phyloP scores from a whole-genome alignment of 2,329 filamentous ascomycete genomes.

The Diplocarpon rosae region DNA sequence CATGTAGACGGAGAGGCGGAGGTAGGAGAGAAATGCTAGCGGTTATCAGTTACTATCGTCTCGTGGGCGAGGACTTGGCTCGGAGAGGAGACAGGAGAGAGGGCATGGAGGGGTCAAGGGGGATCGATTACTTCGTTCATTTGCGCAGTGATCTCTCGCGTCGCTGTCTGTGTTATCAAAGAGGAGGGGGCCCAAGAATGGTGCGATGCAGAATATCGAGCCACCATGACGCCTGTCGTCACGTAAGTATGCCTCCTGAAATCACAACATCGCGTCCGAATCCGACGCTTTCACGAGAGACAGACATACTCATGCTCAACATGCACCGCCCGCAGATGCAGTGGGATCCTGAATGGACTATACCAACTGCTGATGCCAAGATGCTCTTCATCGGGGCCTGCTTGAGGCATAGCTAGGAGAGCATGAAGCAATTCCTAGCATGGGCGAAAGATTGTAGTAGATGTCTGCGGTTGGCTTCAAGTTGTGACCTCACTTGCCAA shows the following conservation, averaged over 20 bases:
- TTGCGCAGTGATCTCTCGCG: constrained; percentile 45
- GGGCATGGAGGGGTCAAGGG: background rate
- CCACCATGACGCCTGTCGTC: constrained; percentile 13
- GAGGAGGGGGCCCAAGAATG: constrained; percentile 41
- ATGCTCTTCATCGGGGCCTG: constrained; percentile 15
- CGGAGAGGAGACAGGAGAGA: background rate
- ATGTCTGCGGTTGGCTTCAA: too few species aligned
- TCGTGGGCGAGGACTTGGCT: background rate
- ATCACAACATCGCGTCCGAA: too few species aligned
- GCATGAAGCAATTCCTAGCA: background rate
- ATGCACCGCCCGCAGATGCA: constrained; percentile 32
- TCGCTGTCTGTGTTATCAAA: constrained; percentile 59
- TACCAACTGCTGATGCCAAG: constrained; percentile 27
- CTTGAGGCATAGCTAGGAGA: constrained; percentile 7
- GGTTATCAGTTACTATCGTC: background rate
- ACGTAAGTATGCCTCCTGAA: too few species aligned
- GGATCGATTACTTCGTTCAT: constrained; percentile 31
- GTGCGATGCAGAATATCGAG: constrained; percentile 20
- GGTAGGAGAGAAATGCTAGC: constrained; percentile 19
- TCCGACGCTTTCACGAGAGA: background rate
- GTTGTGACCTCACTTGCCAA: too few species aligned
- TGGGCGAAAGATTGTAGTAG: background rate
- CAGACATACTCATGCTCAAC: constrained; percentile 12
- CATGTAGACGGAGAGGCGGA: constrained; percentile 45
- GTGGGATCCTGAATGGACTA: constrained; percentile 41